Percentiles rank a stretch among this genome's conserved stretches.
These are phyloP conservation scores for Adiantum capillusveneris DNA, from an alignment of 75 land plant genomes.

Conservation along the genomic window DNA sequence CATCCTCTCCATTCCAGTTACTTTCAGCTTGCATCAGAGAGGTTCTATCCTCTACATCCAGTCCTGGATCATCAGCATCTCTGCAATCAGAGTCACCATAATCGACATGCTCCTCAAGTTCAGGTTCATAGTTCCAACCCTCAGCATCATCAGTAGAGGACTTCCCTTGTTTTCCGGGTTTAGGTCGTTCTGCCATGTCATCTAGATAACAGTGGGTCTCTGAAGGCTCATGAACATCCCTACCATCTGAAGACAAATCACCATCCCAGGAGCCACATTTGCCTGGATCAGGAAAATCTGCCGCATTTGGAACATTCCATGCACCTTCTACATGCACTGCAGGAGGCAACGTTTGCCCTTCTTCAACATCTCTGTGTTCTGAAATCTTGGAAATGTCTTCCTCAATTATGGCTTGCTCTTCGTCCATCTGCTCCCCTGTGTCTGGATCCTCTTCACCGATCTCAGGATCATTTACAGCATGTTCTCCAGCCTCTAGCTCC, in stretches of 20 bases:
- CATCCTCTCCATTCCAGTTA: neutral
- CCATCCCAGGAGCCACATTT: neutral
- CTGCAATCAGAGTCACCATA: constrained; percentile 6
- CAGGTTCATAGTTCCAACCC: constrained; percentile 5
- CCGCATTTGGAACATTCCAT: neutral
- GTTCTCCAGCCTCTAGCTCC: neutral
- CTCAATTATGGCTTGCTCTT: neutral
- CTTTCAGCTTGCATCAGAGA: neutral
- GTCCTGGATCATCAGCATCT: neutral
- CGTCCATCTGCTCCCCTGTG: neutral
- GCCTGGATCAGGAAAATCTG: neutral
- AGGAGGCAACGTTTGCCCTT: neutral
- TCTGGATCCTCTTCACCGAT: neutral
- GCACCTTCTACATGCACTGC: neutral
- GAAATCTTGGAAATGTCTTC: too few relatives aligned
- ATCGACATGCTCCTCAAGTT: constrained; percentile 11
- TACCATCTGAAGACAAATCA: neutral
- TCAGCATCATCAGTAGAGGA: neutral
- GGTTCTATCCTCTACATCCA: neutral
- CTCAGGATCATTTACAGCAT: too few relatives aligned
- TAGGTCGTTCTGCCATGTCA: neutral
- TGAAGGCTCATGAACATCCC: neutral
- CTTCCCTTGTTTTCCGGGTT: neutral
- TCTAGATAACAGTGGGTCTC: neutral
- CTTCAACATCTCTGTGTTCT: too few relatives aligned